phyloP scores from a whole-genome alignment of 2,329 filamentous ascomycete species.

The Epichloe elymi region DNA sequence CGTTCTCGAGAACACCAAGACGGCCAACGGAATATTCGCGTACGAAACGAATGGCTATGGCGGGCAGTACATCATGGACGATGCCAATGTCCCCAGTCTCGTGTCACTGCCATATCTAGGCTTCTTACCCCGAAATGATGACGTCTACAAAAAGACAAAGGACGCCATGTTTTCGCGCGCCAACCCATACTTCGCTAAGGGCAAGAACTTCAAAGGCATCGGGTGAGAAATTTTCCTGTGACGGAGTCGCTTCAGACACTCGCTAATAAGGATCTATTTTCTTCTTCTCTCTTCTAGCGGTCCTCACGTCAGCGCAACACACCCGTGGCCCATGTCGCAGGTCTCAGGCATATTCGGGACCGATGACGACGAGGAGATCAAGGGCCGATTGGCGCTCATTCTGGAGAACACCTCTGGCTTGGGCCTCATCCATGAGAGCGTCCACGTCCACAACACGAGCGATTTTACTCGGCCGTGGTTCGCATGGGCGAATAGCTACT shows the following conservation, averaged over 20 bases:
- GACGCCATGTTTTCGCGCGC: conserved; percentile 61
- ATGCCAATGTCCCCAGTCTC: conserved; percentile 57
- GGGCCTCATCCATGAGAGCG: conserved; percentile 36
- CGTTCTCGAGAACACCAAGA: conserved; percentile 35
- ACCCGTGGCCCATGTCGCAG: conserved; percentile 43
- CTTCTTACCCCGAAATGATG: conserved; percentile 43
- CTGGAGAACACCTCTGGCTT: conserved; percentile 26
- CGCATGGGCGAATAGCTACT: conserved; percentile 29
- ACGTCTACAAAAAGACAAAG: conserved; percentile 66
- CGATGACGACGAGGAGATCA: conserved; percentile 21
- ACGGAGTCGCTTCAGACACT: too few species aligned
- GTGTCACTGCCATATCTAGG: conserved; percentile 52
- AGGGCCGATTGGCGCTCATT: conserved; percentile 22
- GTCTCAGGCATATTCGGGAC: conserved; percentile 40
- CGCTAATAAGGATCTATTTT: background rate
- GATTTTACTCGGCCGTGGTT: conserved; percentile 34
- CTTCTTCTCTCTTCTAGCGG: conserved; percentile 29
- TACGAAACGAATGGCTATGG: conserved; percentile 69
- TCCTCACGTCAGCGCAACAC: conserved; percentile 47
- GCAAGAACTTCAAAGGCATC: conserved; percentile 13
- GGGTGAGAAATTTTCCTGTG: conserved; percentile 10
- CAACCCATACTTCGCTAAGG: conserved; percentile 58
- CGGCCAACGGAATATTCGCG: conserved; percentile 51
- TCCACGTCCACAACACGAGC: conserved; percentile 27
- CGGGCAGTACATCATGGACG: conserved; percentile 53